Evolutionary conservation across 2,329 filamentous ascomycete genomes (phyloP), one percentile per base, ranked within the genome.

Genomic region (Clathrospora elynae): DNA sequence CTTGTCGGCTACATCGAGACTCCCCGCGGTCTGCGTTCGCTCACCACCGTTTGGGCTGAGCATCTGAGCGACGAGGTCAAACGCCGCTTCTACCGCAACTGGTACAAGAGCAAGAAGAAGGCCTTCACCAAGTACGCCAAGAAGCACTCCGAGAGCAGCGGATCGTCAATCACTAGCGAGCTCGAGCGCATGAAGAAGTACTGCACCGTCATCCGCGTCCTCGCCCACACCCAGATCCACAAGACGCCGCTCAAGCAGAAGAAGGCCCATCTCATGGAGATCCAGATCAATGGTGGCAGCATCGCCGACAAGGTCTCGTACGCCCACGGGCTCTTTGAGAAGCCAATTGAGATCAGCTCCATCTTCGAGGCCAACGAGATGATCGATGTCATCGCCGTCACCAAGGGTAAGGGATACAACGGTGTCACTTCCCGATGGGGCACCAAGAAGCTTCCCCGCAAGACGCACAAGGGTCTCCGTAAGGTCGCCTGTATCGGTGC

Each of bases 41-140:
- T 99, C 78, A 96, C 91, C 76, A 97, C 93, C 74, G 90, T 99
- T 75, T 99, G 93, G 93, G 93, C 93, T 73, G 93, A 97, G 86
- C 93, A 99, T 78, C 79, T 99, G 78, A 89, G 88, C 79, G 93
- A 99, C 78, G 93, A 97, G 82, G 75, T 99, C 78, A 96, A 96
- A 87, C 89, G 93, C 73, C 89, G 93, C 75, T 99, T 99, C 90
- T 99, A 99, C 89, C 97, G 97, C 90, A 99, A 99, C 88, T 99
- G 93, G 93, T 99, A 99, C 88, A 96, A 96, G 88, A 90, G 86
- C 85, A 99, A 99, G 91, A 97, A 96, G 90, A 99, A 99, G 92
- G 93, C 93, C 56, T 99, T 99, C 84, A 99, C 93, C 84, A 96
- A 95, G 84, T 99, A 99, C 81, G 90, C 93, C 83, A 99, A 97